Evolutionary conservation across 208 protist genomes (phyloP), one percentile per base, ranked within the genome.

Genomic region (Trypanosoma cruzi): DNA sequence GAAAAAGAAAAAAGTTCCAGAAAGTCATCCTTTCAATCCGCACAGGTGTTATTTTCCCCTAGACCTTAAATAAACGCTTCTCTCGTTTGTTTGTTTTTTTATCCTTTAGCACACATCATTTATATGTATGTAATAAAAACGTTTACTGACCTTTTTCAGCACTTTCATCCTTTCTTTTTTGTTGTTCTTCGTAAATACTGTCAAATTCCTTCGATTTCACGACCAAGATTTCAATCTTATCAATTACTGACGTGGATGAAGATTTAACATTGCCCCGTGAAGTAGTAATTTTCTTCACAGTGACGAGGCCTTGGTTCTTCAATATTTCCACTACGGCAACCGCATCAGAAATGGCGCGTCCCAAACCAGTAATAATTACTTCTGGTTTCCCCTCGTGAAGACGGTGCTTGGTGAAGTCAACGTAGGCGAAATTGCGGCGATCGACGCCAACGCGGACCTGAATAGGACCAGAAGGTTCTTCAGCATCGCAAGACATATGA

Each of bases 321-420:
- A 96, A 81, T 18, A 96, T 82, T 74, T 96, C 90, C 16, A 81
- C 88, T 46, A 96, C 90, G 68, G 90, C 87, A 28, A 96, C 90
- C 54, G 90, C 90, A 70, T 93, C 87, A 13, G 90, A 80, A 60
- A 96, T 93, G 56, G 90, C 88, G 61, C 79, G 80, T 46, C 90
- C 90, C 52, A 96, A 82, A 42, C 82, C 90, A 53, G 90, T 93
- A 64, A 96, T 84, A 42, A 82, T 73, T 40, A 96, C 71, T 61
- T 89, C 81, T 14, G 77, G 61, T 40, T 71, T 80, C 44, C 88
- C 88, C 61, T 92, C 86, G 68, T 89, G 73, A 67, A 96, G 76
- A 52, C 86, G 90, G 76, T 92, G 86, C 81, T 96, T 96, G 3
- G 82, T 75, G 65, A 80, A 93, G 75, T 96, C 88, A 8, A 90